phyloP scores from a whole-genome alignment of 306 rosid species.

The Malus sylvestris region DNA sequence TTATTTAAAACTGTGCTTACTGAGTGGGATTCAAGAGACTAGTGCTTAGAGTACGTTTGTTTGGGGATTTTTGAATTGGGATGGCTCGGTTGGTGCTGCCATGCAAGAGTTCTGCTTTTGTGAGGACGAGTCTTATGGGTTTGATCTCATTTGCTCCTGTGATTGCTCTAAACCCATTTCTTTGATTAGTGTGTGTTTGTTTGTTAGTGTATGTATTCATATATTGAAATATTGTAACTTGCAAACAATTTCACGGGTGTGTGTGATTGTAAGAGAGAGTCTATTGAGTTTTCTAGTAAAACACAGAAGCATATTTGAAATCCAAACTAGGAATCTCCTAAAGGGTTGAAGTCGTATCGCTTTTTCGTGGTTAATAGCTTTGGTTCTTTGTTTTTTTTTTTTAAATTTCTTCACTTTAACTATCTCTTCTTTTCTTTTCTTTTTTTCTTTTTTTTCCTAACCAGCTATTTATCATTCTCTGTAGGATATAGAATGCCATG shows the following conservation, averaged over 20 bases:
- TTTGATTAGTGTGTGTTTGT: background rate
- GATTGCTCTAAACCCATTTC: conserved; percentile 26
- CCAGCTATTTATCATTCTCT: background rate
- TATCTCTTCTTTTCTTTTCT: background rate
- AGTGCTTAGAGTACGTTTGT: conserved; percentile 6
- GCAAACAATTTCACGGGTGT: background rate
- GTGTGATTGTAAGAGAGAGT: background rate
- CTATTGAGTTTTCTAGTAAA: background rate
- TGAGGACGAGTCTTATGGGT: conserved; percentile 44
- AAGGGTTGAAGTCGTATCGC: background rate
- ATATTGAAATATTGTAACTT: background rate
- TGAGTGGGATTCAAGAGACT: background rate
- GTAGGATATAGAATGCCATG: background rate
- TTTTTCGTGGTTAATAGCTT: background rate
- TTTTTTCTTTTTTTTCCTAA: background rate
- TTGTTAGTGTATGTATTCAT: background rate
- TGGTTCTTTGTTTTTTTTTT: background rate
- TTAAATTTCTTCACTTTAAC: background rate
- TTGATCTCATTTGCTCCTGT: conserved; percentile 46
- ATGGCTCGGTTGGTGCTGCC: conserved; percentile 60
- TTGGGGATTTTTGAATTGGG: conserved; percentile 10
- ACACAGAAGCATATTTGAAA: background rate
- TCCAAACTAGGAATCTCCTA: background rate
- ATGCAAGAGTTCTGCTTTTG: conserved; percentile 32
- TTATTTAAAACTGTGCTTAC: background rate